Evolutionary conservation across 495 filamentous ascomycete species (phyloP).

Genomic region (Aspergillus incahuasiensis): DNA sequence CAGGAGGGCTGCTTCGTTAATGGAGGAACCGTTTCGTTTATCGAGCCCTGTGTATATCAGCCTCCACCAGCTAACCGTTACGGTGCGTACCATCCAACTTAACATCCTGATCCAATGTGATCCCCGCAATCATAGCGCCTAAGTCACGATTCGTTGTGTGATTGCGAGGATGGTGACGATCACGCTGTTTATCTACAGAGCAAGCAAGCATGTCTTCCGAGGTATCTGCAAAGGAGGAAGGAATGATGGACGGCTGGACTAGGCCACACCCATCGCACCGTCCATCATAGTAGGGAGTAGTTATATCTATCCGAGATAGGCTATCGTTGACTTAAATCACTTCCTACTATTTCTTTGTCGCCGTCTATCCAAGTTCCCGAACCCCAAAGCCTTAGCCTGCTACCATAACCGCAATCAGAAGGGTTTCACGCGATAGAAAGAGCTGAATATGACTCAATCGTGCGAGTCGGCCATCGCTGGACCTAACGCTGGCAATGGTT

Average conservation of each 20-base stretch:
- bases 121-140: slow-evolving; percentile 29
- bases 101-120: slow-evolving; percentile 38
- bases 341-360: no score
- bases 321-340: no score
- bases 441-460: background rate
- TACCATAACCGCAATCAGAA: no score
- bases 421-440: background rate
- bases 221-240: no score
- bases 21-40: slow-evolving; percentile 38
- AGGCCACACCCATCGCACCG: no score
- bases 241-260: background rate
- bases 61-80: no score
- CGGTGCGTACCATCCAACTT: slow-evolving; percentile 20
- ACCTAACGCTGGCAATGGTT: no score
- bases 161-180: slow-evolving; percentile 36
- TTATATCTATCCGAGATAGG: no score
- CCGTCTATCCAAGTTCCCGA: no score
- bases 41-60: slow-evolving; percentile 29
- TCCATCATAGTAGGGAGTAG: no score
- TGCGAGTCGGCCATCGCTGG: background rate
- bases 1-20: slow-evolving; percentile 32
- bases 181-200: slow-evolving; percentile 13
- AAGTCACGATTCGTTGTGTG: slow-evolving; percentile 41
- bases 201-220: no score
- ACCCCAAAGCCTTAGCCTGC: no score